Conservation (phyloP, 192 early-diverging fungal genomes). For the Mortierella claussenii region DNA sequence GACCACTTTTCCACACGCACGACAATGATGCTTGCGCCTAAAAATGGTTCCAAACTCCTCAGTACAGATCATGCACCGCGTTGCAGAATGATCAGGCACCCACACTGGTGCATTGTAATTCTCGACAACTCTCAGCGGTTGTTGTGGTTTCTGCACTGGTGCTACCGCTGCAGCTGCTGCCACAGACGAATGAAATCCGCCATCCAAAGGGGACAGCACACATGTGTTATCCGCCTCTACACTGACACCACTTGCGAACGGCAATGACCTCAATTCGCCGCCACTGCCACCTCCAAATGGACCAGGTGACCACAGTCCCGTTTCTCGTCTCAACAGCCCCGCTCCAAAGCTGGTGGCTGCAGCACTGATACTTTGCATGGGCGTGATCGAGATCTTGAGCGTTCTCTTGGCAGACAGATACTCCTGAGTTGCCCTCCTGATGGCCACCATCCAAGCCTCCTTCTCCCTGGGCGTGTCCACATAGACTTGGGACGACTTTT, state of each 20-base stretch:
- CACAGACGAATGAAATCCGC: not conserved
- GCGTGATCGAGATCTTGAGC: slow-evolving; percentile 61
- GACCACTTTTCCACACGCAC: slow-evolving; percentile 84
- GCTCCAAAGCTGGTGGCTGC: slow-evolving; percentile 31
- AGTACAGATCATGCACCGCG: slow-evolving; percentile 76
- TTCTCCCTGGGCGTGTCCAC: slow-evolving; percentile 63
- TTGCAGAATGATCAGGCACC: slow-evolving; percentile 77
- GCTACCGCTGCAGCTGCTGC: not conserved
- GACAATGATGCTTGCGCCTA: slow-evolving; percentile 79
- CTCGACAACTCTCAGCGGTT: slow-evolving; percentile 68
- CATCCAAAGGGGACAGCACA: not conserved
- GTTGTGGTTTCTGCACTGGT: not conserved
- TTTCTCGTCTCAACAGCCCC: slow-evolving; percentile 26
- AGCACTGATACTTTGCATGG: slow-evolving; percentile 40
- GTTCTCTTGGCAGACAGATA: slow-evolving; percentile 66
- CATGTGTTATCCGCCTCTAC: no score
- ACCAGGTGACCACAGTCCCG: slow-evolving; percentile 29
- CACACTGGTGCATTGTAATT: slow-evolving; percentile 77
- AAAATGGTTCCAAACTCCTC: slow-evolving; percentile 74
- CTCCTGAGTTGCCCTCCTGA: slow-evolving; percentile 66
- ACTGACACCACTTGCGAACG: no score
- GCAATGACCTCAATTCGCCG: no score
- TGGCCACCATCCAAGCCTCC: slow-evolving; percentile 71
- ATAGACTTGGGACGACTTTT: slow-evolving; percentile 86
- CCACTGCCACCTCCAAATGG: not conserved